These are phyloP conservation scores for Vaccinium darrowii DNA, from an alignment of 148 eudicot genomes.

Conservation along the genomic window DNA sequence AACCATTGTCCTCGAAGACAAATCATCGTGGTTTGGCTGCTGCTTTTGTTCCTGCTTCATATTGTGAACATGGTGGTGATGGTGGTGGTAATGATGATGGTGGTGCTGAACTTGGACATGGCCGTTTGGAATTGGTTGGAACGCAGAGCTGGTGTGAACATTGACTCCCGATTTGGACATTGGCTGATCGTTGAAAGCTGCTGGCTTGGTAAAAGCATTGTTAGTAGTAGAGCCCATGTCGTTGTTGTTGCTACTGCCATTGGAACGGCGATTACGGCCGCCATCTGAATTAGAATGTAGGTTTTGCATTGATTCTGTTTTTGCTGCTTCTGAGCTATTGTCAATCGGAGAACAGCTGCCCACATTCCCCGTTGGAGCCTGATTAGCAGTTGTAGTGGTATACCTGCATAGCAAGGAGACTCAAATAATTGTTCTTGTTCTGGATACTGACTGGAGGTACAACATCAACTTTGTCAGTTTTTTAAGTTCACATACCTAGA, in stretches of 20 bases:
- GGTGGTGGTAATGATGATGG: conserved; percentile 56
- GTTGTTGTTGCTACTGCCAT: conserved; percentile 66
- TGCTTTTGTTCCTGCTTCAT: conserved; percentile 36
- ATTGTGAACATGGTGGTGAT: conserved; percentile 51
- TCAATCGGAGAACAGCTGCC: conserved; percentile 72
- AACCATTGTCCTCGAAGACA: conserved; percentile 28
- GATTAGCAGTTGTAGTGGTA: conserved; percentile 44
- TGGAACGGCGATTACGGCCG: conserved; percentile 51
- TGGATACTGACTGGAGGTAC: not conserved
- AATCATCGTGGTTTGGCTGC: conserved; percentile 26
- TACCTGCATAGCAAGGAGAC: conserved; percentile 44
- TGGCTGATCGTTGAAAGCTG: conserved; percentile 32
- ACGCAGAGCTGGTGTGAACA: conserved; percentile 34
- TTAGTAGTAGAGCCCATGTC: conserved; percentile 74
- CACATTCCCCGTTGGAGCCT: conserved; percentile 55
- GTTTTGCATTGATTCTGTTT: conserved; percentile 36
- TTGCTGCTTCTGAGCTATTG: conserved; percentile 63
- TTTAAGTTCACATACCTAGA: conserved; percentile 42
- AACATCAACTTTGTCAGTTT: not conserved
- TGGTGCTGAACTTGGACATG: conserved; percentile 48
- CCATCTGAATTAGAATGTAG: conserved; percentile 39
- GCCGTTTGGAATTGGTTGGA: conserved; percentile 35
- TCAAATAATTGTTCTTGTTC: not conserved
- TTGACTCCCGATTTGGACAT: conserved; percentile 39
- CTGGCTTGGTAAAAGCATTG: conserved; percentile 38